Conservation (phyloP, 2,329 filamentous ascomycete genomes). For the Daldinia sp. region DNA sequence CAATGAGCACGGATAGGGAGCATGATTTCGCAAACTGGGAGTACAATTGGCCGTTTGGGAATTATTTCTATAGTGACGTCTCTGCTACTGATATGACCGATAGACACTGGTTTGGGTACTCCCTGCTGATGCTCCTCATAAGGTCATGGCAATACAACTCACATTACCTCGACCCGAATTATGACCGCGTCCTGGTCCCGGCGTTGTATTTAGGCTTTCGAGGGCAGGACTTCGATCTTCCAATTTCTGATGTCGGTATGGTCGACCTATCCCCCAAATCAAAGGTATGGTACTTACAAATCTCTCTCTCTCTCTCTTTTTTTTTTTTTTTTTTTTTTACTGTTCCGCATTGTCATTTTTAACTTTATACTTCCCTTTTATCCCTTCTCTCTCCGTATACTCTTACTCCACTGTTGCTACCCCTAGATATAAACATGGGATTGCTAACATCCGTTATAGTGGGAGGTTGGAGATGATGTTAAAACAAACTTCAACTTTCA, state of each 20-base stretch:
- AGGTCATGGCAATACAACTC: conserved; percentile 19
- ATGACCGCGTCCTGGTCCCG: background rate
- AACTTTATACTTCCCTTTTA: background rate
- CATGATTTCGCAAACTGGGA: background rate
- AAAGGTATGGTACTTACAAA: background rate
- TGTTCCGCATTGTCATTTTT: too few species aligned
- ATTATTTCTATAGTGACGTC: background rate
- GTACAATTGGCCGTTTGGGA: background rate
- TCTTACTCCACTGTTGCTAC: background rate
- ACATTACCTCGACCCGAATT: background rate
- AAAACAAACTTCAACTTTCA: background rate
- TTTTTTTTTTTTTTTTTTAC: background rate
- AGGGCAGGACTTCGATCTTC: background rate
- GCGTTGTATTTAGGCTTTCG: conserved; percentile 4
- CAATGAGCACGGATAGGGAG: background rate
- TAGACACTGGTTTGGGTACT: conserved; percentile 35
- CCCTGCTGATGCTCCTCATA: conserved; percentile 19
- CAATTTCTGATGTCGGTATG: background rate
- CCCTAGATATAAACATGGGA: background rate
- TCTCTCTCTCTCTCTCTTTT: background rate
- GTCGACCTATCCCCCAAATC: conserved; percentile 20
- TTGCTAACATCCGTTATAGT: background rate
- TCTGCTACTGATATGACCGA: conserved; percentile 6
- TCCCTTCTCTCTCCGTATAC: background rate
- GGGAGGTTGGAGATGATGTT: background rate